A percentile compares a stretch with the other conserved stretches of the same genome.
These are phyloP conservation scores for Botrytis squamosa DNA, from an alignment of 2,329 filamentous ascomycete species.

Conservation along the genomic window DNA sequence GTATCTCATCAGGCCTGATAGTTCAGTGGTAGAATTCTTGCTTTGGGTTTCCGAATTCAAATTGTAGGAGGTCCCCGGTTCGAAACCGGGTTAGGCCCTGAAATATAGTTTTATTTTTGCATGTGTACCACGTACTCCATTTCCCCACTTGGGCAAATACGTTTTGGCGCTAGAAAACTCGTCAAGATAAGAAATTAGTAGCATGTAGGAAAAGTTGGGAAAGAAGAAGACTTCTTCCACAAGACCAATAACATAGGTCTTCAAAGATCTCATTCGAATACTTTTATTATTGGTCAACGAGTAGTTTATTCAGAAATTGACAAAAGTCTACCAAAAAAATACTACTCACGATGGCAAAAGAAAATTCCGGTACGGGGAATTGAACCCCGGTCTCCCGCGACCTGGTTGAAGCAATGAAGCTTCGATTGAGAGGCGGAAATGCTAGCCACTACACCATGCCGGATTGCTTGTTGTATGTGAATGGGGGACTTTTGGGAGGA, in stretches of 20 bases:
- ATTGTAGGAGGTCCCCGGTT: slow-evolving; percentile 13
- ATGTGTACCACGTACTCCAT: too few species aligned
- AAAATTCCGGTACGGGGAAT: neutral
- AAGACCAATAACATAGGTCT: neutral
- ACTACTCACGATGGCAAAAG: neutral
- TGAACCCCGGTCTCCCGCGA: slow-evolving; percentile 14
- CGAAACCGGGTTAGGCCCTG: slow-evolving; percentile 4
- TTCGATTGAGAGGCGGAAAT: slow-evolving; percentile 11
- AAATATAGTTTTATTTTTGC: neutral
- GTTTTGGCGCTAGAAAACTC: neutral
- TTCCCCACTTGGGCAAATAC: neutral
- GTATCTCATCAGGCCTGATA: neutral
- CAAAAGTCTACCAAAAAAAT: too few species aligned
- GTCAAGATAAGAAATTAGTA: neutral
- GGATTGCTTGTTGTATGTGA: neutral
- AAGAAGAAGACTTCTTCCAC: too few species aligned
- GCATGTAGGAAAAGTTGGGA: neutral
- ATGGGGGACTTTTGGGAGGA: fast-evolving
- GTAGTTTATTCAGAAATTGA: neutral
- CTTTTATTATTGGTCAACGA: neutral
- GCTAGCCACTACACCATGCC: slow-evolving; percentile 17
- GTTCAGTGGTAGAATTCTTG: slow-evolving; percentile 18
- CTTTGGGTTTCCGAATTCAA: neutral
- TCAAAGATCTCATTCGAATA: neutral
- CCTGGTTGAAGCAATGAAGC: neutral